These are phyloP conservation scores for Globisporangium apiculatum DNA, from an alignment of 352 stramenopile species.

Conservation along the genomic window DNA sequence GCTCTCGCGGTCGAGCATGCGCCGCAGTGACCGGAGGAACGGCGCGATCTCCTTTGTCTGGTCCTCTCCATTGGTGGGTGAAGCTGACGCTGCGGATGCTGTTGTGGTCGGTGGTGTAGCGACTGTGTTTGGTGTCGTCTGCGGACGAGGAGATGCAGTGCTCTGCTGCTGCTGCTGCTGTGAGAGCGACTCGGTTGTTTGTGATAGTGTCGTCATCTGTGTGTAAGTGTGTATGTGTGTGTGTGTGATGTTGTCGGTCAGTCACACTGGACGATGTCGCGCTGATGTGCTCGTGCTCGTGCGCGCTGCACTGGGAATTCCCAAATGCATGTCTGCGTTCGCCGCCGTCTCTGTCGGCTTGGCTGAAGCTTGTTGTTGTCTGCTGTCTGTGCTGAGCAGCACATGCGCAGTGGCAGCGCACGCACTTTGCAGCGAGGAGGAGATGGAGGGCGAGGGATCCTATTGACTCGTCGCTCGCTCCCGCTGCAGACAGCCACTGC, in stretches of 20 bases:
- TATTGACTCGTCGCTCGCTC: constrained; percentile 1
- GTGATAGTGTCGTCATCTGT: not conserved
- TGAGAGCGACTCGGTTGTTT: not conserved
- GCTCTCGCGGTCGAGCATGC: constrained; percentile 53
- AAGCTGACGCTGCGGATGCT: not conserved
- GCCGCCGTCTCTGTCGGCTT: no score
- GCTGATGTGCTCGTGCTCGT: not conserved
- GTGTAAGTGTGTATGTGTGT: not conserved
- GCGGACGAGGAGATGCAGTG: no score
- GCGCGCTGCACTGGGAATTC: constrained; percentile 4
- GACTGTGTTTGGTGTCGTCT: no score
- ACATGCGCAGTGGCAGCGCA: no score
- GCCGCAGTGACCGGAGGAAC: constrained; percentile 47
- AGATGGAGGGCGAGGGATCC: no score
- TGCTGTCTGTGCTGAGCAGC: no score
- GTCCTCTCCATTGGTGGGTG: constrained; percentile 10
- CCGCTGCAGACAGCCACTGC: not conserved
- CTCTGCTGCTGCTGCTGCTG: not conserved
- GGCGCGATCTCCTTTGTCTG: constrained; percentile 46
- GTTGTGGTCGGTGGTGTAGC: not conserved
- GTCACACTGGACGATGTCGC: not conserved
- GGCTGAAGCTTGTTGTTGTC: not conserved
- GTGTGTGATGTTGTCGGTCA: not conserved
- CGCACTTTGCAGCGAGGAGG: no score
- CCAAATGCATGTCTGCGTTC: not conserved